phyloP scores from a whole-genome alignment of 495 filamentous ascomycete genomes.

The Echria macrotheca region DNA sequence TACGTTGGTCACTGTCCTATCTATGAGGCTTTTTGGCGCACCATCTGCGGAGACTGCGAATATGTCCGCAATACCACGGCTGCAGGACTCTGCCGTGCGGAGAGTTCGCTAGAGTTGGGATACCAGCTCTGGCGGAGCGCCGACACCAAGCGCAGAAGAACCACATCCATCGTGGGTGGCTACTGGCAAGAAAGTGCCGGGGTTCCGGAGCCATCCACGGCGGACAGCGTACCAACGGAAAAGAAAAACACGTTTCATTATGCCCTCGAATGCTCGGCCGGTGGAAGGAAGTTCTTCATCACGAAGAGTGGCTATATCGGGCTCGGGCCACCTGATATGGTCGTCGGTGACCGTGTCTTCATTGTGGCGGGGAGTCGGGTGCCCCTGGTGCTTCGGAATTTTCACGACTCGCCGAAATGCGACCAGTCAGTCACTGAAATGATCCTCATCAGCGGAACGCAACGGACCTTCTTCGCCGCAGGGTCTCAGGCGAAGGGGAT shows the following conservation, averaged over 20 bases:
- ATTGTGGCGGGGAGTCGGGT: slow-evolving; percentile 18
- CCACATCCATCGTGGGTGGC: slow-evolving; percentile 18
- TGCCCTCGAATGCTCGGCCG: slow-evolving; percentile 15
- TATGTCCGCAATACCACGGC: neutral
- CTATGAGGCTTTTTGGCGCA: slow-evolving; percentile 20
- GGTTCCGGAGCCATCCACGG: neutral
- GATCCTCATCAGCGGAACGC: neutral
- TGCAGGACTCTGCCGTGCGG: slow-evolving; percentile 9
- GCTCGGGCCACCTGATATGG: slow-evolving; percentile 12
- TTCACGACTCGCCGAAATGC: neutral
- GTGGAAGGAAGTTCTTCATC: slow-evolving; percentile 20
- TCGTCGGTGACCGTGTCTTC: slow-evolving; percentile 10
- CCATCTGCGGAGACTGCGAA: slow-evolving; percentile 18
- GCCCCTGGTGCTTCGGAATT: slow-evolving; percentile 18
- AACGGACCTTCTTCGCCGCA: neutral
- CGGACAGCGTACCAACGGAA: neutral
- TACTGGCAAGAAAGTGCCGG: slow-evolving; percentile 12
- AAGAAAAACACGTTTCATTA: slow-evolving; percentile 20
- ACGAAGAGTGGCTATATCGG: slow-evolving; percentile 23
- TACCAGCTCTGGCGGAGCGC: slow-evolving; percentile 15
- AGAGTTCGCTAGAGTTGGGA: neutral
- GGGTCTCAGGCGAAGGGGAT: neutral
- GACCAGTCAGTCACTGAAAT: neutral
- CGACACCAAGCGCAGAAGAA: slow-evolving; percentile 9
- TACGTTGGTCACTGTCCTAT: slow-evolving; percentile 10